phyloP scores from a whole-genome alignment of 371 early-diverging fungal species.

The Mortierella sp. region DNA sequence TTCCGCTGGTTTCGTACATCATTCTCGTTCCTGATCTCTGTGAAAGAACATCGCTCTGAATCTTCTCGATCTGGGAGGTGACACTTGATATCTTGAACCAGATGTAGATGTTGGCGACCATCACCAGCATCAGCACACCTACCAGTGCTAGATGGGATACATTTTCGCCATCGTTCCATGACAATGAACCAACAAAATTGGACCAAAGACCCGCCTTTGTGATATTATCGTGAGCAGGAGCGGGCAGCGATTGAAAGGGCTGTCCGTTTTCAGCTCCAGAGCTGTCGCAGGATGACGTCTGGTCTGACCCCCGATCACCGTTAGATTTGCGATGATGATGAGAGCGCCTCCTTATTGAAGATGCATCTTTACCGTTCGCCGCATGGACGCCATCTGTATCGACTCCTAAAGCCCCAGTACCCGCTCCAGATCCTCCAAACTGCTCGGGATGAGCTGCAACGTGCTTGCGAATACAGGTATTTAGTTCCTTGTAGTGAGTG shows the following conservation, averaged over 20 bases:
- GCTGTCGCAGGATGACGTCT: background rate
- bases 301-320: background rate
- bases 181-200: background rate
- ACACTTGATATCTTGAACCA: conserved; percentile 45
- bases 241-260: background rate
- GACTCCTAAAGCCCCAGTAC: background rate
- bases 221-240: background rate
- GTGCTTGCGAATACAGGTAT: conserved; percentile 66
- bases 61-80: conserved; percentile 46
- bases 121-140: conserved; percentile 26
- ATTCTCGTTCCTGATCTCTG: background rate
- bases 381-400: no score
- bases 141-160: conserved; percentile 27
- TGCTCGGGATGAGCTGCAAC: conserved; percentile 54
- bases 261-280: background rate
- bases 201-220: conserved; percentile 7
- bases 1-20: background rate
- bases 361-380: background rate
- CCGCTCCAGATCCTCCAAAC: conserved; percentile 17
- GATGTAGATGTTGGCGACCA: conserved; percentile 48
- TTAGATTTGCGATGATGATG: background rate
- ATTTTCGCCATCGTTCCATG: conserved; percentile 5
- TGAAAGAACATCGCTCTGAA: conserved; percentile 21
- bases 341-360: background rate
- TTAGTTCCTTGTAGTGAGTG: conserved; percentile 66